Evolutionary conservation across 2,329 filamentous ascomycete species (phyloP), one percentile per base, ranked within the genome.

Genomic region (Colletotrichum graminicola): DNA sequence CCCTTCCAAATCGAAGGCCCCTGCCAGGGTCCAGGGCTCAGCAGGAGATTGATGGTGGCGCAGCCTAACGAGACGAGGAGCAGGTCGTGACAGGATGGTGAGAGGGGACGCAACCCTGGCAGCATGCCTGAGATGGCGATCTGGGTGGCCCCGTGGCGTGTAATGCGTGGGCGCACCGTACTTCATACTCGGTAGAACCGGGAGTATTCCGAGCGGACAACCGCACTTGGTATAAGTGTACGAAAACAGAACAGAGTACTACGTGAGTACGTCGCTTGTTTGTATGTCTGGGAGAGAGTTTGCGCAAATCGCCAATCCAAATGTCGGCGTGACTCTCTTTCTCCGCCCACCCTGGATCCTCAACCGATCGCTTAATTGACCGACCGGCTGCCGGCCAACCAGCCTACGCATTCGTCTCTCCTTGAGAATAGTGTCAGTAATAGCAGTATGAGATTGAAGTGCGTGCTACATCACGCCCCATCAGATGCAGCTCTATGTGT

Each of bases 31-130:
- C 59, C 68, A 32, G 39, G 68, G 68, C 63, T 71, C 65, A 68
- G 63, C 68, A 68, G 68, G 68, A 68, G 65, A 68, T 63, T 71
- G 59, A 71, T 43, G 54, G 59, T 45, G 54, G 65, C 47, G 68
- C 65, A 71, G 68, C 59, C 63, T 26, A 41, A 16, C 32, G n/a
- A 41, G 36, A 41, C n/a, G 49, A 29, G 34, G 7, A 54, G 11
- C 36, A 45, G 29, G 36, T 26, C 59, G 23, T 64, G 68, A 68
- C 54, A 55, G 65, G 65, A 47, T 55, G 65, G 61, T 36, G 62
- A 62, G 67, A 62, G 64, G 64, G 59, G 29, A 41, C 8, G 39
- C 43, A 43, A 63, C 65, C 59, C 56, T 36, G 65, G 52, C 36
- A 43, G n/a, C 21, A 21, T 43, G 39, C 39, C 49, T n/a, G 11